Conservation (phyloP, 2,329 filamentous ascomycete species). For the Myotisia sp. region DNA sequence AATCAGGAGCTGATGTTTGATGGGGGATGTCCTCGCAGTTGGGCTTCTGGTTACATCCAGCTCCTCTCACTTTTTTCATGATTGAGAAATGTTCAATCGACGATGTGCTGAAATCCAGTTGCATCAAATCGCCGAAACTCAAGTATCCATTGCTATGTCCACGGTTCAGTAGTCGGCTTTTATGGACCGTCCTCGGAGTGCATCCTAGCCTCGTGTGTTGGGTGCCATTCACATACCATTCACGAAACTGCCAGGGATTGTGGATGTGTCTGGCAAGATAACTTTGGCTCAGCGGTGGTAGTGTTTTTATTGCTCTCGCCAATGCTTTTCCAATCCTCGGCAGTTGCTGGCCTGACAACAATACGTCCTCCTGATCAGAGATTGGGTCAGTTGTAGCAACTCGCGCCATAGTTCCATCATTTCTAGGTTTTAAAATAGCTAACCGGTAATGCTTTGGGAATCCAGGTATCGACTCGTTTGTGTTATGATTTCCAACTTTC, state of each 20-base stretch:
- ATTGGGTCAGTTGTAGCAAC: neutral
- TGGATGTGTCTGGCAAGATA: slow-evolving; percentile 1
- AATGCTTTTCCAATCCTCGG: neutral
- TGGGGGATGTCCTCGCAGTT: neutral
- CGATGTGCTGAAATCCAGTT: slow-evolving; percentile 7
- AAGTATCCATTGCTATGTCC: slow-evolving; percentile 9
- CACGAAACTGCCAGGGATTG: slow-evolving; percentile 1
- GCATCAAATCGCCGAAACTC: slow-evolving; percentile 9
- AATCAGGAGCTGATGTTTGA: neutral
- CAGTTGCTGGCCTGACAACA: neutral
- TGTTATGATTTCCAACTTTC: neutral
- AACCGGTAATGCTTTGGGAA: neutral
- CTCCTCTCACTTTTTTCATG: neutral
- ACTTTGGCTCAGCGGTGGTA: neutral
- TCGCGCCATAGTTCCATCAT: neutral
- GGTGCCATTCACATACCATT: neutral
- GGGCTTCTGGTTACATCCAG: no score
- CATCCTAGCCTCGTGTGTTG: neutral
- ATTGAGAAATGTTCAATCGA: slow-evolving; percentile 9
- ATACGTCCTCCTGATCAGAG: neutral
- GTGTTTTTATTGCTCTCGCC: neutral
- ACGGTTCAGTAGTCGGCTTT: slow-evolving; percentile 1
- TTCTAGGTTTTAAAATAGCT: neutral
- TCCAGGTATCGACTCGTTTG: neutral
- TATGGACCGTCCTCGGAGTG: slow-evolving; percentile 6